These are phyloP conservation scores for Colletotrichum costaricense DNA, from an alignment of 2,329 filamentous ascomycete species.

Conservation along the genomic window DNA sequence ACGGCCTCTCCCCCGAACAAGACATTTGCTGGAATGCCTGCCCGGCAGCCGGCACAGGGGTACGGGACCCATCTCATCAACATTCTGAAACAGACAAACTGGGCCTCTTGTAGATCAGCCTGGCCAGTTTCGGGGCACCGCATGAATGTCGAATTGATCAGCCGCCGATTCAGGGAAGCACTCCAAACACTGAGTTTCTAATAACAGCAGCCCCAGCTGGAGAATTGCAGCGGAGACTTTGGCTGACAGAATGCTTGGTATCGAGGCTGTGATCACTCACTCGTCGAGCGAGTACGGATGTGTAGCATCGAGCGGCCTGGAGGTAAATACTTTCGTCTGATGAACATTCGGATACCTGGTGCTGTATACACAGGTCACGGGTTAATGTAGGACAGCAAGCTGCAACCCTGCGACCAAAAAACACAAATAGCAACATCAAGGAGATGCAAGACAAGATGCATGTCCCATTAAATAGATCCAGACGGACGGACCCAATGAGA, in stretches of 20 bases:
- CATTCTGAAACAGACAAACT: conserved; percentile 35
- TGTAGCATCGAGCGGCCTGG: background rate
- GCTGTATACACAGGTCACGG: background rate
- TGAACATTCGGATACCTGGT: background rate
- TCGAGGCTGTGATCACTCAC: background rate
- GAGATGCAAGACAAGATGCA: background rate
- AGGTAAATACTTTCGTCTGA: background rate
- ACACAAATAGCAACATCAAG: background rate
- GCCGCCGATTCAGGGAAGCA: conserved; percentile 21
- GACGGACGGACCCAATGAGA: background rate
- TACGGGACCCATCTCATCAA: conserved; percentile 22
- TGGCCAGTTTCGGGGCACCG: conserved; percentile 29
- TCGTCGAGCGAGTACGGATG: background rate
- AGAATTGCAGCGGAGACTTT: conserved; percentile 6
- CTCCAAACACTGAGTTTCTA: conserved; percentile 32
- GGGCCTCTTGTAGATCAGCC: conserved; percentile 36
- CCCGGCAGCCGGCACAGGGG: conserved; percentile 15
- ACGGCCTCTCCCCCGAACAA: conserved; percentile 11
- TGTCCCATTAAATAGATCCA: background rate
- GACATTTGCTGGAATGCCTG: conserved; percentile 10
- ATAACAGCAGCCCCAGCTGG: conserved; percentile 21
- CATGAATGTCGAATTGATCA: conserved; percentile 25
- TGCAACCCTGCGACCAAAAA: background rate
- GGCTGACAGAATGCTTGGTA: conserved; percentile 12
- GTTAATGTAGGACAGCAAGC: background rate